These are phyloP conservation scores for Hypomyces perniciosus DNA, from an alignment of 2,329 filamentous ascomycete species.

Conservation along the genomic window DNA sequence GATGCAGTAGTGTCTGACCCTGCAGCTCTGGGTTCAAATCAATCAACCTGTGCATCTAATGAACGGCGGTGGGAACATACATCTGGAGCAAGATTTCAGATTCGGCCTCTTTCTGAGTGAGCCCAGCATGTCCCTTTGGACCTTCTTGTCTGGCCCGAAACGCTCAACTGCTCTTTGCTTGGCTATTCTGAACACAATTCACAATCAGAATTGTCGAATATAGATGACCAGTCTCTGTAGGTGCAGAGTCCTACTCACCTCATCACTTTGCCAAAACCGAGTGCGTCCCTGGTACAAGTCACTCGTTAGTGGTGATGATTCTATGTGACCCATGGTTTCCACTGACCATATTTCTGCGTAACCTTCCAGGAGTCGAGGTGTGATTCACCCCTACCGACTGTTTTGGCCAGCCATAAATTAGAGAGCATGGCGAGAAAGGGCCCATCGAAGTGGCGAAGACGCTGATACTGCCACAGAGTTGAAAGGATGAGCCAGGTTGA, in stretches of 20 bases:
- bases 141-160: constrained; percentile 36
- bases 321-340: too few relatives aligned
- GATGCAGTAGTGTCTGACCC: constrained; percentile 55
- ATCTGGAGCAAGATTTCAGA: constrained; percentile 40
- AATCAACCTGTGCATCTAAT: background rate
- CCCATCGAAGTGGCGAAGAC: constrained; percentile 9
- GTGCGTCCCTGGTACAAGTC: constrained; percentile 33
- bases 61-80: constrained; percentile 11
- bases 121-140: constrained; percentile 46
- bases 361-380: constrained; percentile 9
- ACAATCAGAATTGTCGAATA: background rate
- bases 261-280: constrained; percentile 38
- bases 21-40: constrained; percentile 34
- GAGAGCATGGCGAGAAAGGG: constrained; percentile 3
- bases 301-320: constrained; percentile 13
- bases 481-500: too few relatives aligned
- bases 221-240: background rate
- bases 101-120: constrained; percentile 33
- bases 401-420: constrained; percentile 2
- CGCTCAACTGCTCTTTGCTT: constrained; percentile 40
- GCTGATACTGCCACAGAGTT: background rate
- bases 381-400: constrained; percentile 2
- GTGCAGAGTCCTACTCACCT: constrained; percentile 28
- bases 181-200: constrained; percentile 29
- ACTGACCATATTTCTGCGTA: constrained; percentile 8